These are phyloP conservation scores for Pistacia atlantica DNA, from an alignment of 345 rosid species.

Conservation along the genomic window DNA sequence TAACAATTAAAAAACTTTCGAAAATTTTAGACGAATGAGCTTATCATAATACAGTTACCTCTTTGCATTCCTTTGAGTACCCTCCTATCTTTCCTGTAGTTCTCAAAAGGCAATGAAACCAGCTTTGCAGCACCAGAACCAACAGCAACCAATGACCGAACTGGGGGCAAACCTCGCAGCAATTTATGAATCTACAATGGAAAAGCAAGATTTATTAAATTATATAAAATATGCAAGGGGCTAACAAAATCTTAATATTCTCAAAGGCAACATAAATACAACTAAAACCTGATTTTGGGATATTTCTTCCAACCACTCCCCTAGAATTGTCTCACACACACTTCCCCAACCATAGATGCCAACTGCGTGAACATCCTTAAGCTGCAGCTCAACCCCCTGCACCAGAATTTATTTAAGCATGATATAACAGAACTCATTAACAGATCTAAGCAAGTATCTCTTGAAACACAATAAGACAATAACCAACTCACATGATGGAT, in stretches of 20 bases:
- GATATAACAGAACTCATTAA: conserved; percentile 18
- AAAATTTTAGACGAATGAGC: conserved; percentile 1
- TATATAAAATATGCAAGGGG: conserved; percentile 16
- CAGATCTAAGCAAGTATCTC: conserved; percentile 14
- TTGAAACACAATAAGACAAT: neutral
- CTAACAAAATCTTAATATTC: conserved; percentile 18
- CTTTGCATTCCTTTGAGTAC: conserved; percentile 92
- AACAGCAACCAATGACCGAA: conserved; percentile 78
- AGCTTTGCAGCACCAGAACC: conserved; percentile 80
- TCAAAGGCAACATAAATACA: conserved; percentile 4
- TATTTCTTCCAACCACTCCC: conserved; percentile 95
- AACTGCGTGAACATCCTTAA: conserved; percentile 85
- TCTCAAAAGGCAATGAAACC: conserved; percentile 83
- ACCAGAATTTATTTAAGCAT: conserved; percentile 30
- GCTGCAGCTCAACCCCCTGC: conserved; percentile 92
- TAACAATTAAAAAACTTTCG: neutral
- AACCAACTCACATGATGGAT: neutral
- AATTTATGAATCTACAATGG: conserved; percentile 62
- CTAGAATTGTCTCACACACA: conserved; percentile 79
- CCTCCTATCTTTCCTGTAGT: conserved; percentile 80
- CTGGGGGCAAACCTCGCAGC: conserved; percentile 72
- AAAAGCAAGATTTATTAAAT: conserved; percentile 19
- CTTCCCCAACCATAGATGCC: conserved; percentile 87
- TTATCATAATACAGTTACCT: conserved; percentile 50
- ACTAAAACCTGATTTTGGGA: conserved; percentile 86